Evolutionary conservation across 495 filamentous ascomycete species (phyloP), one percentile per base, ranked within the genome.

Genomic region (Opeltia flavorubescens): DNA sequence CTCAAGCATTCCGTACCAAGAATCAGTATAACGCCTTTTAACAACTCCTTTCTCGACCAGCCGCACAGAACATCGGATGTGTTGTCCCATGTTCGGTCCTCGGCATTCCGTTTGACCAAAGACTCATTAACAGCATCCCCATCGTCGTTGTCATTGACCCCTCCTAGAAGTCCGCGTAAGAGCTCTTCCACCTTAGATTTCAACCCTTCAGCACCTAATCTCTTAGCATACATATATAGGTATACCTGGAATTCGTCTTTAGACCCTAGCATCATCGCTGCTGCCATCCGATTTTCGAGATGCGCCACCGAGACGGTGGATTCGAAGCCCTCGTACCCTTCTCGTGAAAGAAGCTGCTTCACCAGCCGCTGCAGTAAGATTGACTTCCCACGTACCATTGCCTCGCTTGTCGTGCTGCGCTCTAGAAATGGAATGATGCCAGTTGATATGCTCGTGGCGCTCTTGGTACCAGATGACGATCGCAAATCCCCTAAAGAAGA

Each of bases 191-290:
- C 86, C 63, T 96, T 99, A 30, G 71, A 68, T 55, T 79, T 78
- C 51, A 87, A 62, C 0, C 88, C 88, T 58, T 99, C 93, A 0
- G 85, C 85, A 1, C 93, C 91, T 24, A 99, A 76, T 3, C 93
- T 77, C 65, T 94, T 95, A 1, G 85, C 89, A 54, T 96, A 99
- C 86, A 96, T 96, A 52, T 86, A 80, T 5, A 96, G 63, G 56
- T 94, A 94, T 1, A 93, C 66, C 47, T 83, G 74, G 65, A 95
- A 96, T 58, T 96, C 91, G 30, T 94, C 88, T 52, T 78, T 80
- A 0, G 89, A 80, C 7, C 86, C 87, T 1, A 99, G 67, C 34
- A 84, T 80, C 47, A 91, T 58, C 5, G 91, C 87, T 9, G 86
- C 91, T 9, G 91, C 89, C 44, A 99, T 76, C 23, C 91, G 77